Percentiles rank a stretch among this genome's conserved stretches.
phyloP scores from a whole-genome alignment of 179 eudicot genomes.

The Beta macrorhiza region DNA sequence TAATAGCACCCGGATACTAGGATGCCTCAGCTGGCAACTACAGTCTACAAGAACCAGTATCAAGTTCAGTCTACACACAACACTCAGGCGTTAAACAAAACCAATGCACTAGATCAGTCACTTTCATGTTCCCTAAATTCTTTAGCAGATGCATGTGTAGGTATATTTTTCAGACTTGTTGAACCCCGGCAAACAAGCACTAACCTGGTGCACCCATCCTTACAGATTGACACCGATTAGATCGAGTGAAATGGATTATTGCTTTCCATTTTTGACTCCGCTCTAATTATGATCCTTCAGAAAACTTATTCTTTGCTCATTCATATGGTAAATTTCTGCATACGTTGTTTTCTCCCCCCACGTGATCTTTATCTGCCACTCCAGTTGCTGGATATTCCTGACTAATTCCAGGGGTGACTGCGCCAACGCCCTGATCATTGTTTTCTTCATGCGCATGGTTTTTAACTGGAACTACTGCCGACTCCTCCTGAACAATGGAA shows the following conservation, averaged over 20 bases:
- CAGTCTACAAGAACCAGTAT: background rate
- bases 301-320: background rate
- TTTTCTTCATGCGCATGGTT: background rate
- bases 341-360: background rate
- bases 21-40: conserved; percentile 1
- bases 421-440: background rate
- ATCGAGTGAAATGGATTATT: background rate
- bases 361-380: background rate
- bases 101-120: background rate
- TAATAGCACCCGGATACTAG: background rate
- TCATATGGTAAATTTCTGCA: background rate
- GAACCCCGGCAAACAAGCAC: background rate
- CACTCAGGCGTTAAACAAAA: background rate
- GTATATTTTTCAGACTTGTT: background rate
- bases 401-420: background rate
- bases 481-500: background rate
- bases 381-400: background rate
- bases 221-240: background rate
- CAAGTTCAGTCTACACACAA: too few species aligned
- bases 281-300: background rate
- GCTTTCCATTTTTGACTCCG: background rate
- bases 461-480: background rate
- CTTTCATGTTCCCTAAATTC: background rate
- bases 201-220: background rate
- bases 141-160: background rate